These are phyloP conservation scores for Boletus putidus DNA, from an alignment of 1,284 basidiomycete species.

Conservation along the genomic window DNA sequence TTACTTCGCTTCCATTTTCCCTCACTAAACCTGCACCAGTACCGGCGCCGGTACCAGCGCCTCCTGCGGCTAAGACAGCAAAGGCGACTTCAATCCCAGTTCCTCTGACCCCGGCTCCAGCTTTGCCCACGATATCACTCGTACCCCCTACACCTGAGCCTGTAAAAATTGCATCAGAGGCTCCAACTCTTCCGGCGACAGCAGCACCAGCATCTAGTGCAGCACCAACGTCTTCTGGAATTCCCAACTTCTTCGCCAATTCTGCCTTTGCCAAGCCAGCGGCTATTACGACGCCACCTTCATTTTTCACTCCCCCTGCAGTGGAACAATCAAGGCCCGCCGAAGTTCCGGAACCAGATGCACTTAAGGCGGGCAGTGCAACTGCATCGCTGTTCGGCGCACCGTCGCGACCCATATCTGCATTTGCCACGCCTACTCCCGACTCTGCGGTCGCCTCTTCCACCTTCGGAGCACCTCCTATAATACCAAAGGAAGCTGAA, in stretches of 20 bases:
- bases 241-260: constrained; percentile 55
- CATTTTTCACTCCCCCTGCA: constrained; percentile 7
- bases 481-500: constrained; percentile 26
- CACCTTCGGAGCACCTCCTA: neutral
- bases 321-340: constrained; percentile 19
- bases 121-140: constrained; percentile 30
- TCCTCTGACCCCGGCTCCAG: constrained; percentile 8
- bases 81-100: constrained; percentile 6
- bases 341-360: constrained; percentile 13
- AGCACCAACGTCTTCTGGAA: constrained; percentile 20
- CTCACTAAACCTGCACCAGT: constrained; percentile 43
- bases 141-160: constrained; percentile 36
- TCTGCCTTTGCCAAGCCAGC: constrained; percentile 39
- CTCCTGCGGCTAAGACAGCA: neutral
- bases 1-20: constrained; percentile 64
- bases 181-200: constrained; percentile 15
- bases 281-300: constrained; percentile 6
- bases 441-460: constrained; percentile 14
- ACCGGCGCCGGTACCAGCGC: constrained; percentile 2
- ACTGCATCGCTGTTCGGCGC: constrained; percentile 24
- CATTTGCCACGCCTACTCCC: constrained; percentile 18
- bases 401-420: constrained; percentile 13
- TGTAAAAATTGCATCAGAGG: constrained; percentile 22
- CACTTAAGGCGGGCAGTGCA: constrained; percentile 11
- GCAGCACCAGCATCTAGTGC: constrained; percentile 6